Evolutionary conservation across 495 filamentous ascomycete species (phyloP).

Genomic region (Chaetomidium leptoderma): DNA sequence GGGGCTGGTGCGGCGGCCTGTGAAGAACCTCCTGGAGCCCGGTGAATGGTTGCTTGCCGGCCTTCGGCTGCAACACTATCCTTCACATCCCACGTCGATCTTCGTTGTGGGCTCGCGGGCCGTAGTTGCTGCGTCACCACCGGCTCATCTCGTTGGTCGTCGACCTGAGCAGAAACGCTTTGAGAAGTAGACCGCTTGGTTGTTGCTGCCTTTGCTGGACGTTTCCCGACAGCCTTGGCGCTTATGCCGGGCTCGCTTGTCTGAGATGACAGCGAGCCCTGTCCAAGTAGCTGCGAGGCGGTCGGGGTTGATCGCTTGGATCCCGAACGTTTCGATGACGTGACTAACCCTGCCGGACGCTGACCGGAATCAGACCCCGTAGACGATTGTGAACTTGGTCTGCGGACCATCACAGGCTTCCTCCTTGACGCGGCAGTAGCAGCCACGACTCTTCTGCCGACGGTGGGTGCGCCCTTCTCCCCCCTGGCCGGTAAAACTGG

Average conservation of each 20-base stretch:
- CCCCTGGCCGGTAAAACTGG: conserved; percentile 15
- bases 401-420: conserved; percentile 37
- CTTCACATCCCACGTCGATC: conserved; percentile 19
- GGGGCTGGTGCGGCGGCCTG: background rate
- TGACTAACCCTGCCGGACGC: conserved; percentile 19
- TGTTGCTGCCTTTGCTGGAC: conserved; percentile 20
- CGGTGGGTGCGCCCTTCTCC: conserved; percentile 21
- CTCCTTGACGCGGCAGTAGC: conserved; percentile 34
- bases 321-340: conserved; percentile 11
- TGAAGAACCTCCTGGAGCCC: background rate
- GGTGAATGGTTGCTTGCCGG: conserved; percentile 2
- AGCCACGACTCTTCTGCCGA: conserved; percentile 37
- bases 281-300: background rate
- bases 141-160: conserved; percentile 13
- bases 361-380: conserved; percentile 25
- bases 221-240: conserved; percentile 40
- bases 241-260: conserved; percentile 16
- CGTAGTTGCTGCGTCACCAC: conserved; percentile 11
- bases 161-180: conserved; percentile 15
- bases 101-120: conserved; percentile 12
- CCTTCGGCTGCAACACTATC: conserved; percentile 10
- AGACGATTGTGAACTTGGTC: conserved; percentile 43
- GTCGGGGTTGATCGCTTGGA: background rate
- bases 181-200: conserved; percentile 14
- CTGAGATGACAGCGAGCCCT: background rate